A percentile compares a stretch with the other conserved stretches of the same genome.
Evolutionary conservation across 352 stramenopile species (phyloP).

Genomic region (Blastocystis sp.): DNA sequence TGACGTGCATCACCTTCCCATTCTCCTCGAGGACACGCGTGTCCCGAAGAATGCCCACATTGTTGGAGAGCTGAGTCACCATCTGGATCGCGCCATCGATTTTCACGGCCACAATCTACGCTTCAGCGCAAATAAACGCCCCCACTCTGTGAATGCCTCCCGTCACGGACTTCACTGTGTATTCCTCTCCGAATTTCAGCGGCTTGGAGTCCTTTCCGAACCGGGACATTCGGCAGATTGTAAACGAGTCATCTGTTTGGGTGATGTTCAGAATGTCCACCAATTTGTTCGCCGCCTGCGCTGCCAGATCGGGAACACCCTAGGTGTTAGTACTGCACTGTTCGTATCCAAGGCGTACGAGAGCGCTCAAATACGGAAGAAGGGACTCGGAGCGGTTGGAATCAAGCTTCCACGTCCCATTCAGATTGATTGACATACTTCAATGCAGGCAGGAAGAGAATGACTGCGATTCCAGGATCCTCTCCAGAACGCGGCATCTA

Average conservation of each 20-base stretch:
- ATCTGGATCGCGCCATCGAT: conserved; percentile 29
- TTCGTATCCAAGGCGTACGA: background rate
- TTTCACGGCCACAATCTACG: conserved; percentile 24
- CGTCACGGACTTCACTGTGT: conserved; percentile 58
- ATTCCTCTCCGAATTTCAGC: conserved; percentile 44
- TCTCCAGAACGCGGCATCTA: too few relatives aligned
- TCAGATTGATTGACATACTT: conserved; percentile 51
- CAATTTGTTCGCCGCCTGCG: conserved; percentile 54
- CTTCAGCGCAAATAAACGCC: background rate
- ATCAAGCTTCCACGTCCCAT: conserved; percentile 57
- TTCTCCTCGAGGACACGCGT: conserved; percentile 48
- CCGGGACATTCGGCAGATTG: conserved; percentile 59
- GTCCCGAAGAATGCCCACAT: conserved; percentile 32
- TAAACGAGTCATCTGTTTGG: conserved; percentile 65
- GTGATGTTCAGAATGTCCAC: conserved; percentile 56
- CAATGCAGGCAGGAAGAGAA: too few relatives aligned
- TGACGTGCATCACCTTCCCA: conserved; percentile 50
- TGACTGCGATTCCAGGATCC: too few relatives aligned
- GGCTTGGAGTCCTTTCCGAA: conserved; percentile 64
- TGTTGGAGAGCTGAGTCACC: conserved; percentile 57
- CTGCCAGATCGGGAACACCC: conserved; percentile 56
- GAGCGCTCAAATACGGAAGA: conserved; percentile 61
- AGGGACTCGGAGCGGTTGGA: conserved; percentile 50
- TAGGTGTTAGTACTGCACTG: background rate
- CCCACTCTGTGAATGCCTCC: conserved; percentile 43